These are phyloP conservation scores for Cladosporium austrohemisphaericum DNA, from an alignment of 2,329 filamentous ascomycete species.

Conservation along the genomic window DNA sequence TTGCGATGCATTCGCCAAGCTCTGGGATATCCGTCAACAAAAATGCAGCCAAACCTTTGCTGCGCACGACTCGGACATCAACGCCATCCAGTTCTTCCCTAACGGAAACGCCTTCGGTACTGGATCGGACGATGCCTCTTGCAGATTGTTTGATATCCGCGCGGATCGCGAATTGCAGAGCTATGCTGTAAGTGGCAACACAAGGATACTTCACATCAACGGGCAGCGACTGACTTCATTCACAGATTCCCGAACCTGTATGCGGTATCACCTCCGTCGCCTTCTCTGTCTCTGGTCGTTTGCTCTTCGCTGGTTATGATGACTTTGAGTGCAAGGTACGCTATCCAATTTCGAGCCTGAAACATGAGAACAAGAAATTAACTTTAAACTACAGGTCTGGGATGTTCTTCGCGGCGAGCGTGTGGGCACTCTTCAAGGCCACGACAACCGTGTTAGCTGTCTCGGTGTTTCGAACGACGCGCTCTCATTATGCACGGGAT, in stretches of 20 bases:
- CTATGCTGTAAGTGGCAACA: conserved; percentile 63
- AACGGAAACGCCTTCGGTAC: conserved; percentile 98
- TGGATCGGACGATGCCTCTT: conserved; percentile 95
- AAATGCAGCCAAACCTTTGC: conserved; percentile 99
- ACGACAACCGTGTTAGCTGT: conserved; percentile 98
- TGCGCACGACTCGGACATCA: conserved; percentile 97
- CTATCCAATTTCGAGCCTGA: neutral
- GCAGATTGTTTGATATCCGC: conserved; percentile 94
- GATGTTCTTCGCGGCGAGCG: conserved; percentile 95
- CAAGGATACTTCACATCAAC: too few relatives aligned
- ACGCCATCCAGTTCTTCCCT: conserved; percentile 98
- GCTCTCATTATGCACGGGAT: conserved; percentile 98
- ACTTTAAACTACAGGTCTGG: conserved; percentile 69
- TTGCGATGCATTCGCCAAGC: conserved; percentile 95
- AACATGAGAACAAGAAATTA: conserved; percentile 6
- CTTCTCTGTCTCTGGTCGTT: conserved; percentile 90
- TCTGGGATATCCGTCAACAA: conserved; percentile 97
- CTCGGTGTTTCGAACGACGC: conserved; percentile 98
- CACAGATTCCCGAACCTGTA: conserved; percentile 88
- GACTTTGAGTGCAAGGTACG: conserved; percentile 99
- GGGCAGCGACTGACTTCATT: conserved; percentile 21
- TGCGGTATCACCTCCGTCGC: conserved; percentile 98
- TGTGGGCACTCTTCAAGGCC: conserved; percentile 91
- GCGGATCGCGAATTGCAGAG: conserved; percentile 77
- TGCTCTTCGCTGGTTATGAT: conserved; percentile 96